Evolutionary conservation across 2,329 filamentous ascomycete species (phyloP).

Genomic region (Microthyrium microscopicum): DNA sequence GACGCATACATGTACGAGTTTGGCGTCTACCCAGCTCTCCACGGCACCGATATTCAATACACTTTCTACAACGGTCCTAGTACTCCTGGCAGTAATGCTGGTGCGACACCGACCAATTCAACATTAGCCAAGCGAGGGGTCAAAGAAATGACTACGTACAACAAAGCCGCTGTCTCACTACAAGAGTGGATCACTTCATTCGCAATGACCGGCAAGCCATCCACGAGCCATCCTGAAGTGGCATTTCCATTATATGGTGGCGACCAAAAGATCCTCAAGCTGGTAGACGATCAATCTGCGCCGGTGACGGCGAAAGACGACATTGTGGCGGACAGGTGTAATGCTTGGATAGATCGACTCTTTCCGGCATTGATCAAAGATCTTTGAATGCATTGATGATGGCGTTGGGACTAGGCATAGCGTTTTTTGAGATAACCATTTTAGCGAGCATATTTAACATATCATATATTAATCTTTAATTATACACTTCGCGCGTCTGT

Average conservation of each 20-base stretch:
- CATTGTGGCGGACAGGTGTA: too few relatives aligned
- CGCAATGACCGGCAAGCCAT: slow-evolving; percentile 21
- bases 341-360: too few relatives aligned
- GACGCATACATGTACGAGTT: slow-evolving; percentile 36
- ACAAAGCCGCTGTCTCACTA: slow-evolving; percentile 25
- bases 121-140: slow-evolving; percentile 7
- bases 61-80: slow-evolving; percentile 31
- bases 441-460: too few relatives aligned
- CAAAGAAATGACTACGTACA: slow-evolving; percentile 16
- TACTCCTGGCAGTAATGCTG: slow-evolving; percentile 6
- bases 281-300: too few relatives aligned
- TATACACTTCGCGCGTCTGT: too few relatives aligned
- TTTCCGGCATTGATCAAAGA: too few relatives aligned
- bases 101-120: slow-evolving; percentile 1
- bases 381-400: too few relatives aligned
- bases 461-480: too few relatives aligned
- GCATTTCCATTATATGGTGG: slow-evolving; percentile 31
- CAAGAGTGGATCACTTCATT: slow-evolving; percentile 31
- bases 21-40: slow-evolving; percentile 33
- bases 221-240: slow-evolving; percentile 14
- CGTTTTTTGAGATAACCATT: too few relatives aligned
- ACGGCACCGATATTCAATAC: slow-evolving; percentile 35
- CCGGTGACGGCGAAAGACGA: too few relatives aligned
- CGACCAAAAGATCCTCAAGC: slow-evolving; percentile 26
- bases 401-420: too few relatives aligned